A percentile compares a stretch with the other conserved stretches of the same genome.
phyloP scores from a whole-genome alignment of 805 yeast species.

The Ogataea paradorogensis region DNA sequence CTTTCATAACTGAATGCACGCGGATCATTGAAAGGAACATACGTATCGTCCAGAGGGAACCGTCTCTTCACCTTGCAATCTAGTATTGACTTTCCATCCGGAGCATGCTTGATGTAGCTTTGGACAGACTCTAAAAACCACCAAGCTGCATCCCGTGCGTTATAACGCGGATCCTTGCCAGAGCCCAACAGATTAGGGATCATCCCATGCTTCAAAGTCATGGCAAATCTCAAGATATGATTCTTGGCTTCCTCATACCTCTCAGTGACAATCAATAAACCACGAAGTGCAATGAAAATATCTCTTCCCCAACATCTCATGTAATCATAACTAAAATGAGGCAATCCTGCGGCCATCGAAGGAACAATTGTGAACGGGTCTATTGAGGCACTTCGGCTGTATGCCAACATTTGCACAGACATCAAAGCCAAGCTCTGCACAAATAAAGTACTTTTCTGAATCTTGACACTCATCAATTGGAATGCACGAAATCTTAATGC shows the following conservation, averaged over 20 bases:
- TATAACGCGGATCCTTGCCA: slow-evolving; percentile 89
- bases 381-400: slow-evolving; percentile 69
- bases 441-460: slow-evolving; percentile 65
- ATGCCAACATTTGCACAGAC: slow-evolving; percentile 84
- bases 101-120: slow-evolving; percentile 68
- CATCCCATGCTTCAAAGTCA: slow-evolving; percentile 90
- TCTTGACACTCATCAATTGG: slow-evolving; percentile 47
- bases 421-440: slow-evolving; percentile 76
- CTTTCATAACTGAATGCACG: slow-evolving; percentile 72
- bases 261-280: slow-evolving; percentile 73
- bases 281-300: slow-evolving; percentile 84
- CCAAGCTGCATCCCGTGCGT: slow-evolving; percentile 98
- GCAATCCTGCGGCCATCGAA: slow-evolving; percentile 92
- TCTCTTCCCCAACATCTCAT: slow-evolving; percentile 99
- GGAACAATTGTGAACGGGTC: slow-evolving; percentile 61
- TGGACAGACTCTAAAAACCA: slow-evolving; percentile 87
- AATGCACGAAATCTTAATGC: slow-evolving; percentile 73
- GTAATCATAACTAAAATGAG: slow-evolving; percentile 85
- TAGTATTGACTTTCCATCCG: slow-evolving; percentile 64
- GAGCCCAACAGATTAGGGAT: slow-evolving; percentile 92
- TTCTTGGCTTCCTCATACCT: slow-evolving; percentile 73
- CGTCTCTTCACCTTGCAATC: slow-evolving; percentile 74
- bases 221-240: slow-evolving; percentile 85
- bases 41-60: slow-evolving; percentile 79
- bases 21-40: slow-evolving; percentile 63